These are phyloP conservation scores for Venturia effusa DNA, from an alignment of 2,329 filamentous ascomycete species.

Conservation along the genomic window DNA sequence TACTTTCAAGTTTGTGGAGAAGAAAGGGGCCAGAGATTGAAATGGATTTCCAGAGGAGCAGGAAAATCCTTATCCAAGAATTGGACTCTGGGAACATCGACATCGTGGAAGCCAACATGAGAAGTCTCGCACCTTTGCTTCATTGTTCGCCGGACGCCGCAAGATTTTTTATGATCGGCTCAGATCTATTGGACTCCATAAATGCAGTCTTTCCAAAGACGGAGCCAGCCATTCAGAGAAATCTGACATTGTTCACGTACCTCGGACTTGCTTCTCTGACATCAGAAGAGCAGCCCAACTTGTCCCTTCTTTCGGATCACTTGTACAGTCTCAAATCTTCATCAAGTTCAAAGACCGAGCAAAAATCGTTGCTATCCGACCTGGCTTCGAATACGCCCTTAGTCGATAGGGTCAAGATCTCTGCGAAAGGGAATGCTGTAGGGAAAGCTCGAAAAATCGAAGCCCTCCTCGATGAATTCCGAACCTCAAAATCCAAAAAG, in stretches of 20 bases:
- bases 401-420: constrained; percentile 43
- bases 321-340: constrained; percentile 68
- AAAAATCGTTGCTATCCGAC: constrained; percentile 60
- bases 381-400: constrained; percentile 73
- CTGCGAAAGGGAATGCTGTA: not conserved
- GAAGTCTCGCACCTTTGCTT: constrained; percentile 52
- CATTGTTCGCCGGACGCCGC: constrained; percentile 47
- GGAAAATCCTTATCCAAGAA: constrained; percentile 49
- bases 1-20: constrained; percentile 43
- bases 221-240: constrained; percentile 51
- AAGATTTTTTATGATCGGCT: constrained; percentile 64
- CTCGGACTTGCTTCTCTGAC: constrained; percentile 63
- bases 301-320: constrained; percentile 69
- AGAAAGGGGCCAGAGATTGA: constrained; percentile 38
- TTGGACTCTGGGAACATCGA: constrained; percentile 53
- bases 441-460: constrained; percentile 45
- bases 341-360: constrained; percentile 37
- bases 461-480: constrained; percentile 48
- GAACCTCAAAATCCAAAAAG: constrained; percentile 41
- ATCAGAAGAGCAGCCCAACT: constrained; percentile 54
- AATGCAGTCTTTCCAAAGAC: constrained; percentile 53
- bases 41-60: constrained; percentile 46
- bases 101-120: constrained; percentile 43
- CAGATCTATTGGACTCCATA: constrained; percentile 76
- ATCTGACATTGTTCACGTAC: constrained; percentile 63